Evolutionary conservation across 257 asterid genomes (phyloP).

Genomic region (Gardenia jasminoides): DNA sequence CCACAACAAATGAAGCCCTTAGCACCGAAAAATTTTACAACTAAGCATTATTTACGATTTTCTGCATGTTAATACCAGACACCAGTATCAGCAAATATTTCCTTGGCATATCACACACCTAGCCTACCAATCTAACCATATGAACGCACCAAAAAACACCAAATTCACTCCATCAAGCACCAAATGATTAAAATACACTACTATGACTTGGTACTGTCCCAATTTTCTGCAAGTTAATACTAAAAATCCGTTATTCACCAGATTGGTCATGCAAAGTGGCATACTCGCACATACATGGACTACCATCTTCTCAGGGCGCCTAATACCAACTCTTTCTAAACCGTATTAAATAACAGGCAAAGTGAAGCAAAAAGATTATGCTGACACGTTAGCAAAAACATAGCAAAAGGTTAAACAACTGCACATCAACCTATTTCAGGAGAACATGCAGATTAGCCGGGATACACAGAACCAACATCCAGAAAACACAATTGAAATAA

Average conservation of each 20-base stretch:
- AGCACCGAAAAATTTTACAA: not conserved
- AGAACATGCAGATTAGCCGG: not conserved
- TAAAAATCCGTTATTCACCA: not conserved
- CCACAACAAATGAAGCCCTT: not conserved
- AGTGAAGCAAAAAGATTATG: not conserved
- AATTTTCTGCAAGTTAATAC: not conserved
- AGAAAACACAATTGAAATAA: too few relatives aligned
- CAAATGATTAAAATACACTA: not conserved
- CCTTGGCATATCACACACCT: not conserved
- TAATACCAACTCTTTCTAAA: not conserved
- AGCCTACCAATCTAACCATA: not conserved
- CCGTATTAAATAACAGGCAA: not conserved
- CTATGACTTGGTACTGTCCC: not conserved
- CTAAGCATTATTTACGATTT: not conserved
- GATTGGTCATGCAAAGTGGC: not conserved
- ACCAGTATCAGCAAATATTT: not conserved
- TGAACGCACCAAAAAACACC: not conserved
- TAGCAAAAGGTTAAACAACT: too few relatives aligned
- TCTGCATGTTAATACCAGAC: not conserved
- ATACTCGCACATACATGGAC: not conserved
- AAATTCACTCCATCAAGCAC: not conserved
- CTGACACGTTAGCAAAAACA: not conserved
- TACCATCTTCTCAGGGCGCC: not conserved
- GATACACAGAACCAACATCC: not conserved
- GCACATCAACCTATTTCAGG: not conserved